These are phyloP conservation scores for Thielaviopsis euricoi DNA, from an alignment of 2,329 filamentous ascomycete species.

Conservation along the genomic window DNA sequence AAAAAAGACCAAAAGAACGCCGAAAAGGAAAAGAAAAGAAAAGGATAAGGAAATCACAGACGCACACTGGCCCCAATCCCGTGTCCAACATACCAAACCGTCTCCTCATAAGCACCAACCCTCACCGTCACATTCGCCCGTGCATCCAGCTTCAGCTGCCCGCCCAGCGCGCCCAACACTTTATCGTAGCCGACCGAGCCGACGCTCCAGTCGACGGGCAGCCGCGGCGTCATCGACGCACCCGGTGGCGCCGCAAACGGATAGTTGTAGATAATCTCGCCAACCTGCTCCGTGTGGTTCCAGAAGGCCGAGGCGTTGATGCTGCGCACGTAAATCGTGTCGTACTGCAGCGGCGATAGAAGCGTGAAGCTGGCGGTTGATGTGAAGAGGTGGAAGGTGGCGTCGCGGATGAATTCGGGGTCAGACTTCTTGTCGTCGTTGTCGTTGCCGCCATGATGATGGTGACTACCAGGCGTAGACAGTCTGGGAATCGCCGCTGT, in stretches of 20 bases:
- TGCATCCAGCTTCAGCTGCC: conserved; percentile 62
- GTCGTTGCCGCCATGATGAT: conserved; percentile 14
- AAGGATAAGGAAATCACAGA: conserved; percentile 21
- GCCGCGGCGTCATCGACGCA: conserved; percentile 49
- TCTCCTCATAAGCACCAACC: conserved; percentile 59
- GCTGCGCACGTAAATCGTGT: conserved; percentile 58
- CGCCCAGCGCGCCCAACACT: conserved; percentile 63
- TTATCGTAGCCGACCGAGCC: conserved; percentile 70
- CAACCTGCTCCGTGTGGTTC: conserved; percentile 62
- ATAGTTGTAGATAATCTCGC: conserved; percentile 56
- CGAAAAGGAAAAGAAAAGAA: background rate
- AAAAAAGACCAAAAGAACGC: background rate
- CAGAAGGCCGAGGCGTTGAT: conserved; percentile 79
- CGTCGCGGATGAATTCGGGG: conserved; percentile 58
- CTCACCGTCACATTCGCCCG: conserved; percentile 58
- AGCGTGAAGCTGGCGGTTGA: conserved; percentile 77
- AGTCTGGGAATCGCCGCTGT: conserved; percentile 57
- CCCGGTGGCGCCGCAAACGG: conserved; percentile 68
- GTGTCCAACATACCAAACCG: conserved; percentile 50
- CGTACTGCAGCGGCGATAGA: conserved; percentile 57
- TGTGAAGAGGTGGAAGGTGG: conserved; percentile 72
- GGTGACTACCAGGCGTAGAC: conserved; percentile 29
- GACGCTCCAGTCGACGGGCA: conserved; percentile 70
- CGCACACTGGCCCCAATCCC: conserved; percentile 53
- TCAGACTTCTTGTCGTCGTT: conserved; percentile 20